Evolutionary conservation across 345 rosid genomes (phyloP).

Genomic region (Cardiospermum halicacabum): DNA sequence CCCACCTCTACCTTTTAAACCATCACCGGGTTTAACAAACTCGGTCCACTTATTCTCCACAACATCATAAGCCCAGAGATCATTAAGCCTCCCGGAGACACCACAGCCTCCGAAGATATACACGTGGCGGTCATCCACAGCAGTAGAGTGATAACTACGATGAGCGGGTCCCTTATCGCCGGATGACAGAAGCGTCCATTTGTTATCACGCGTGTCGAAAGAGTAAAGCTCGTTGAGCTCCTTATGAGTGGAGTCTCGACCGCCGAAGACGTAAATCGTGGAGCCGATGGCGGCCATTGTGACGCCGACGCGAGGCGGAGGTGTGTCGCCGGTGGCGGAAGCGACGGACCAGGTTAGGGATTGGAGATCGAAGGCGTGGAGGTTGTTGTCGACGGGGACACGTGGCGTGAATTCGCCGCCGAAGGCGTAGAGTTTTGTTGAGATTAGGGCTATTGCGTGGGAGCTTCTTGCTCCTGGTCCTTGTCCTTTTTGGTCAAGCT

Average conservation of each 20-base stretch:
- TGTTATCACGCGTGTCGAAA: constrained; percentile 48
- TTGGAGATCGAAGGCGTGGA: constrained; percentile 61
- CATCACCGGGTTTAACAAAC: constrained; percentile 53
- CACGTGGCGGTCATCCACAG: constrained; percentile 48
- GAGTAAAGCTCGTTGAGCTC: constrained; percentile 82
- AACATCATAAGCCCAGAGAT: constrained; percentile 75
- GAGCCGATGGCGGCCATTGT: constrained; percentile 62
- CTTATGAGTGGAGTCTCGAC: constrained; percentile 58
- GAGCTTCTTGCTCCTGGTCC: constrained; percentile 96
- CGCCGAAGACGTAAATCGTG: constrained; percentile 71
- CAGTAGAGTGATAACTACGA: constrained; percentile 76
- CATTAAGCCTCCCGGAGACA: constrained; percentile 65
- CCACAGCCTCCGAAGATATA: constrained; percentile 91
- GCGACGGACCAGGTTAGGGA: constrained; percentile 60
- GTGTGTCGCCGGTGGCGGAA: constrained; percentile 52
- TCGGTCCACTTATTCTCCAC: constrained; percentile 51
- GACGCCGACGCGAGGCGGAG: constrained; percentile 93
- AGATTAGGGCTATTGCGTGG: constrained; percentile 71
- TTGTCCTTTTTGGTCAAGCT: constrained; percentile 70
- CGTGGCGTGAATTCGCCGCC: constrained; percentile 86
- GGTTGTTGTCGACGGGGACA: constrained; percentile 81
- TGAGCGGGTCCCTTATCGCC: constrained; percentile 55
- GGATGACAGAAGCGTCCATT: constrained; percentile 61
- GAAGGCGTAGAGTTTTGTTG: constrained; percentile 58
- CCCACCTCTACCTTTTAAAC: constrained; percentile 75